A percentile compares a stretch with the other conserved stretches of the same genome.
These are phyloP conservation scores for Eimeria maxima DNA, from an alignment of 169 alveolate species.

Conservation along the genomic window DNA sequence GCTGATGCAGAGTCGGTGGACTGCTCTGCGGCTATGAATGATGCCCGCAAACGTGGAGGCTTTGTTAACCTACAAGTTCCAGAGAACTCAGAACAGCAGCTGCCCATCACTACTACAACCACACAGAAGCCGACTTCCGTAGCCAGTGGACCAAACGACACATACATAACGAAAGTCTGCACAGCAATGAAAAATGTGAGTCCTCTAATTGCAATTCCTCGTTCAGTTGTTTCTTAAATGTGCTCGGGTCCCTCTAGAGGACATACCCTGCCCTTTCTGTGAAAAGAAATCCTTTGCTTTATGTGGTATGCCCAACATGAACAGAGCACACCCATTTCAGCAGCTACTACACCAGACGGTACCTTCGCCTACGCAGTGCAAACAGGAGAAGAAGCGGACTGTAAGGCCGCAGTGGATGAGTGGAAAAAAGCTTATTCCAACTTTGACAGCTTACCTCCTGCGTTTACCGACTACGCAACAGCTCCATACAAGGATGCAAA, in stretches of 20 bases:
- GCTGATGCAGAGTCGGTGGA: neutral
- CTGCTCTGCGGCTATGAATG: neutral
- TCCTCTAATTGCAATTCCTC: neutral
- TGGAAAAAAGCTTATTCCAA: neutral
- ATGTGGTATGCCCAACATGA: neutral
- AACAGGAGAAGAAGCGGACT: neutral
- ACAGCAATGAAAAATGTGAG: neutral
- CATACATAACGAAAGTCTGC: neutral
- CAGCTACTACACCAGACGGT: neutral
- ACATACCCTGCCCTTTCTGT: no score
- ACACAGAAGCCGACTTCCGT: no score
- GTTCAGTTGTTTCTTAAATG: neutral
- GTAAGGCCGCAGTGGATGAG: neutral
- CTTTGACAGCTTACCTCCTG: neutral
- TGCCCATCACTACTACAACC: neutral
- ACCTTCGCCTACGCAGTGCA: neutral
- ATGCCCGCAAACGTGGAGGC: neutral
- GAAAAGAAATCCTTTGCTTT: no score
- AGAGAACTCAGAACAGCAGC: neutral
- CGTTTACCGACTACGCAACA: no score
- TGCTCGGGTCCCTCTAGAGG: neutral
- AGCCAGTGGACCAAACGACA: no score
- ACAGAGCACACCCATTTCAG: neutral
- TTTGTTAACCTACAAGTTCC: neutral
- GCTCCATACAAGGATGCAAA: neutral